These are phyloP conservation scores for Ensete glaucum DNA, from an alignment of 176 grass and related monocot species.

Conservation along the genomic window DNA sequence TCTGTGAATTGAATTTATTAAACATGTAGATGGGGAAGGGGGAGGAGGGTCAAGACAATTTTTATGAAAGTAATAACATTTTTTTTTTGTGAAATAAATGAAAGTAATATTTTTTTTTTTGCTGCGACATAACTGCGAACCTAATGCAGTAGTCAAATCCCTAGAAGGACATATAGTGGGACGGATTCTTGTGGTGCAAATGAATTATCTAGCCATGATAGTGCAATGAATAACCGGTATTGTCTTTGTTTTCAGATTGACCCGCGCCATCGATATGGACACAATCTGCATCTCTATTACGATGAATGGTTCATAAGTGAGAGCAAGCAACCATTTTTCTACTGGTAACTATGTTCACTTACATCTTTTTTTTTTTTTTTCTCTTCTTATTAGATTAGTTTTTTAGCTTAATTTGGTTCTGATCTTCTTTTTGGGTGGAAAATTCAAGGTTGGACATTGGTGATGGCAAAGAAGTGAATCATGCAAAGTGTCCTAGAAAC, in stretches of 20 bases:
- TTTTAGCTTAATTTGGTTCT: background rate
- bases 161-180: no score
- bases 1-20: background rate
- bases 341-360: background rate
- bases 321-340: constrained; percentile 8
- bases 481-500: constrained; percentile 69
- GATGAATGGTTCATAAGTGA: constrained; percentile 12
- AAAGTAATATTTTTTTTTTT: no score
- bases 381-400: background rate
- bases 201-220: background rate
- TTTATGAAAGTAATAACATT: no score
- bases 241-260: constrained; percentile 55
- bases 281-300: constrained; percentile 8
- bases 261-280: constrained; percentile 76
- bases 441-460: constrained; percentile 80
- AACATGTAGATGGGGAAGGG: no score
- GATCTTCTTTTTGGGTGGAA: background rate
- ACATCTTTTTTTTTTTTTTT: background rate
- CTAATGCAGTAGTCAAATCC: no score
- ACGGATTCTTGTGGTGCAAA: background rate
- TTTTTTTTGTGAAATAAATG: no score
- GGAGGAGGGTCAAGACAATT: no score
- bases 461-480: constrained; percentile 85
- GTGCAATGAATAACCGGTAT: background rate
- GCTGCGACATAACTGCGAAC: no score